phyloP scores from a whole-genome alignment of 805 yeast species.

The Cyberlindnera nakhonratchasimensis region DNA sequence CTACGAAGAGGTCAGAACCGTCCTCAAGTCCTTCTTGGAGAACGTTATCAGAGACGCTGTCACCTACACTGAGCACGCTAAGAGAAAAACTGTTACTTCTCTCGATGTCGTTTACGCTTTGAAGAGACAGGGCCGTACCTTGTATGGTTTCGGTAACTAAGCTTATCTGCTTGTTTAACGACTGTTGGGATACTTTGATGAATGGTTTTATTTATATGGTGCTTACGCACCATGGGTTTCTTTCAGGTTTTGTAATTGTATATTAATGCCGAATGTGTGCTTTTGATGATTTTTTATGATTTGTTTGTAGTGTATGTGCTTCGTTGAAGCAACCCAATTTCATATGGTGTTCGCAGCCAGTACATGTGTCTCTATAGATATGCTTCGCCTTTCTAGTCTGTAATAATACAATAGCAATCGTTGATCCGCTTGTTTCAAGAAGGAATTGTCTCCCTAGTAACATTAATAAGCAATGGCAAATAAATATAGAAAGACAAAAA shows the following conservation, averaged over 20 bases:
- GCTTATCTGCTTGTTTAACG: conserved; percentile 17
- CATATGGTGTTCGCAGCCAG: no score
- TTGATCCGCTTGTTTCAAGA: no score
- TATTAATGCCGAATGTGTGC: conserved; percentile 15
- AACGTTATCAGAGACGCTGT: conserved; percentile 98
- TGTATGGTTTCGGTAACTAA: conserved; percentile 99
- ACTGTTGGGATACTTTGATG: conserved; percentile 15
- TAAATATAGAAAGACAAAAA: no score
- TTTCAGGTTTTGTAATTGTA: conserved; percentile 14
- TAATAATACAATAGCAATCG: no score
- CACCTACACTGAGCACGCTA: conserved; percentile 99
- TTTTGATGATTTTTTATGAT: conserved; percentile 1
- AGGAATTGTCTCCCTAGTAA: no score
- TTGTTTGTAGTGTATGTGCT: not conserved
- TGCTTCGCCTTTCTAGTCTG: no score
- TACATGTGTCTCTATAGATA: no score
- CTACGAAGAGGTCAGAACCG: conserved; percentile 98
- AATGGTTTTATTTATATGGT: conserved; percentile 16
- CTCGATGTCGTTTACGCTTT: conserved; percentile 98
- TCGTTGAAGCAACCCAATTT: not conserved
- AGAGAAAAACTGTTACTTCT: conserved; percentile 99
- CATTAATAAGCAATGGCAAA: no score
- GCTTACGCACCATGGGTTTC: conserved; percentile 13
- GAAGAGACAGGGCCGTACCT: conserved; percentile 99
- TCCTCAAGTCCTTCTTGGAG: conserved; percentile 92